These are phyloP conservation scores for Jaapia argillacea DNA, from an alignment of 768 basidiomycete genomes.

Conservation along the genomic window DNA sequence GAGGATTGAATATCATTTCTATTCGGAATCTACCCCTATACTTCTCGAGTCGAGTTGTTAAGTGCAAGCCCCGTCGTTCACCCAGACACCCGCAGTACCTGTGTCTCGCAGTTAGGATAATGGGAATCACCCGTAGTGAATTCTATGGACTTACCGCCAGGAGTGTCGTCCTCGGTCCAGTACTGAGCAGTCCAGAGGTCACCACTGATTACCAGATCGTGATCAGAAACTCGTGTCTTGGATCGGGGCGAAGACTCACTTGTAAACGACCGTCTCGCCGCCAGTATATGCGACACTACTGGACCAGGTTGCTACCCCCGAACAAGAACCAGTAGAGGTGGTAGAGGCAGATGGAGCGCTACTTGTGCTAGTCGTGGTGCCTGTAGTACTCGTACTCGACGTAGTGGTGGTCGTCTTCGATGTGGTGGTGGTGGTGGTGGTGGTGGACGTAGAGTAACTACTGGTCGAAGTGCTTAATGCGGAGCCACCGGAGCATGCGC, in stretches of 20 bases:
- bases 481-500: conserved; percentile 36
- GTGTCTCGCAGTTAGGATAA: conserved; percentile 1
- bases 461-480: conserved; percentile 12
- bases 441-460: conserved; percentile 7
- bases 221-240: conserved; percentile 2
- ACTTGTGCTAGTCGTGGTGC: conserved; percentile 2
- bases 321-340: conserved; percentile 28
- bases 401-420: conserved; percentile 8
- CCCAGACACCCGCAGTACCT: conserved; percentile 46
- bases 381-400: conserved; percentile 5
- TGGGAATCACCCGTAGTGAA: not conserved
- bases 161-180: conserved; percentile 51
- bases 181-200: conserved; percentile 43
- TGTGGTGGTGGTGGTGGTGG: conserved; percentile 9
- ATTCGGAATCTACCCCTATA: no score
- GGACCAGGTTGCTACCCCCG: conserved; percentile 42
- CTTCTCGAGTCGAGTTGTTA: no score
- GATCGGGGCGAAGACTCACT: conserved; percentile 23
- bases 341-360: conserved; percentile 7
- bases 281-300: conserved; percentile 36
- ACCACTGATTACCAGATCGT: conserved; percentile 13
- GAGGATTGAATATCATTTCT: no score
- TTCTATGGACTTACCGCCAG: conserved; percentile 22
- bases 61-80: conserved; percentile 44
- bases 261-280: conserved; percentile 40